These are phyloP conservation scores for Pyrenophora seminiperda DNA, from an alignment of 2,329 filamentous ascomycete species.

Conservation along the genomic window DNA sequence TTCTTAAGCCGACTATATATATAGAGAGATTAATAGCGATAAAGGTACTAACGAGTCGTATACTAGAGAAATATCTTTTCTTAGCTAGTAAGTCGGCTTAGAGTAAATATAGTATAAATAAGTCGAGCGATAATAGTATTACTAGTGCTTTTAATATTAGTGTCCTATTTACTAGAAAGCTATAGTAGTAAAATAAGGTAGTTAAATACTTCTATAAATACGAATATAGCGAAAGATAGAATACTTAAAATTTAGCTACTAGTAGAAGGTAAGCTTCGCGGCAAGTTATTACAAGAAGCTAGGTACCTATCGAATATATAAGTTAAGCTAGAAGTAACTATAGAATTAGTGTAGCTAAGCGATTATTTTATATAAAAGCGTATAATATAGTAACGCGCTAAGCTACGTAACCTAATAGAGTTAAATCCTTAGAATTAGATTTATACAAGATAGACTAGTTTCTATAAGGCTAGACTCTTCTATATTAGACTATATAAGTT, in stretches of 20 bases:
- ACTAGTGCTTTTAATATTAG: constrained; percentile 25
- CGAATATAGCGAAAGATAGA: constrained; percentile 12
- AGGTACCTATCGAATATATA: background rate
- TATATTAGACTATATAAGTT: background rate
- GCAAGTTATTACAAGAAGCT: background rate
- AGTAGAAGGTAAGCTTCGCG: background rate
- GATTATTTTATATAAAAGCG: background rate
- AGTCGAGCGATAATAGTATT: constrained; percentile 32
- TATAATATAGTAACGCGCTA: background rate
- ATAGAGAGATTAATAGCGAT: constrained; percentile 13
- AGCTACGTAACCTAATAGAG: background rate
- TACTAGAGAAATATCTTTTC: constrained; percentile 17
- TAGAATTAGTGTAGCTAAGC: background rate
- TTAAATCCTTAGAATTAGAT: background rate
- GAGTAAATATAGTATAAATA: constrained; percentile 21
- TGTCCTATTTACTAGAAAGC: constrained; percentile 40
- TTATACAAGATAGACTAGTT: background rate
- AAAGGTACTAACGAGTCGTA: constrained; percentile 16
- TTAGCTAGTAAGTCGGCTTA: constrained; percentile 18
- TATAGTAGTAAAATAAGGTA: constrained; percentile 44
- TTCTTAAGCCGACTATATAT: constrained; percentile 13
- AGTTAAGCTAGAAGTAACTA: background rate
- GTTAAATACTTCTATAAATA: constrained; percentile 35
- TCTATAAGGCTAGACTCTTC: background rate
- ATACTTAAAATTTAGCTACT: background rate